Conservation (phyloP, 495 filamentous ascomycete species). For the Neurospora sp. region DNA sequence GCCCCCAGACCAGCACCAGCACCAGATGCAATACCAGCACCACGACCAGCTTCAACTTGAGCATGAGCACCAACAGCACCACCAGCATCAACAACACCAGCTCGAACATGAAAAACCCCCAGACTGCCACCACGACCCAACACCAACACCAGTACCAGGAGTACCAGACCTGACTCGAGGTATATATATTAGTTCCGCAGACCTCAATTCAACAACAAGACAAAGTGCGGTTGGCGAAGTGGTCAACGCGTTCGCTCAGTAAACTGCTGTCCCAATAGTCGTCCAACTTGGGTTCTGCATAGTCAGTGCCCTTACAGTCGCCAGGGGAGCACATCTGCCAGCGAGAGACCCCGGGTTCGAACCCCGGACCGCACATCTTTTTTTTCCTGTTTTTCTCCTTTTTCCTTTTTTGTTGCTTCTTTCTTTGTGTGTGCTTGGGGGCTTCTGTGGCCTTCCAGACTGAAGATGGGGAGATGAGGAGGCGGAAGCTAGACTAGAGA, state of each 20-base stretch:
- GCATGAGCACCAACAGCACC: background rate
- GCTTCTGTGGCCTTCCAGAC: too few species aligned
- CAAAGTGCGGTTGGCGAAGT: background rate
- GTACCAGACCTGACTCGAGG: background rate
- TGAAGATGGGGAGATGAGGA: too few species aligned
- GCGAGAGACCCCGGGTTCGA: background rate
- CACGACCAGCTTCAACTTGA: background rate
- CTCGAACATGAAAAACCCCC: background rate
- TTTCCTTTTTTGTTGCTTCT: background rate
- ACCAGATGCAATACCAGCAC: background rate
- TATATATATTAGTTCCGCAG: background rate
- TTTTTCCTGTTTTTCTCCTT: background rate
- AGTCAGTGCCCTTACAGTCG: background rate
- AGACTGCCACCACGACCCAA: background rate
- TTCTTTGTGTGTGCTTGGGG: background rate
- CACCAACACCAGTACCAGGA: background rate
- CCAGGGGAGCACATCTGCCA: background rate
- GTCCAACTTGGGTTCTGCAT: background rate
- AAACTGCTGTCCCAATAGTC: background rate
- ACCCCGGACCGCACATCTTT: background rate
- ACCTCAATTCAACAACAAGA: background rate
- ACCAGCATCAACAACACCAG: background rate
- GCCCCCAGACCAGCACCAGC: background rate
- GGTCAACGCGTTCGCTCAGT: background rate
- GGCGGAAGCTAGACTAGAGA: background rate